These are phyloP conservation scores for Staphylotrichum tortipilum DNA, from an alignment of 495 filamentous ascomycete genomes.

Conservation along the genomic window DNA sequence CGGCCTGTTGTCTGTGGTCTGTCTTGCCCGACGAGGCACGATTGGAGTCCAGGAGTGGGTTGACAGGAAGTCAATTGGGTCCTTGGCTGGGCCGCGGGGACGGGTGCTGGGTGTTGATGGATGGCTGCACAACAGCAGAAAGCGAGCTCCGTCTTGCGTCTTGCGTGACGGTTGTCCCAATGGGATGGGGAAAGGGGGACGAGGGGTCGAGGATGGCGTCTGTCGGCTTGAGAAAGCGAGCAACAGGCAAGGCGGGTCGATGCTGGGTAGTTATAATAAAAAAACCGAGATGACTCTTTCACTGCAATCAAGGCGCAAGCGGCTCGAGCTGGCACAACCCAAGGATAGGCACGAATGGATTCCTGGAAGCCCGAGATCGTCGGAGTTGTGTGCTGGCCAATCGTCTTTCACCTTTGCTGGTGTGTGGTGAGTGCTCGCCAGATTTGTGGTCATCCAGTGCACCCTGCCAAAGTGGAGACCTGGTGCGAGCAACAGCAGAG, in stretches of 20 bases:
- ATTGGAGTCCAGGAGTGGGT: neutral
- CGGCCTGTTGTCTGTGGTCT: neutral
- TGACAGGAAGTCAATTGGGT: neutral
- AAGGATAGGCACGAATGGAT: constrained; percentile 4
- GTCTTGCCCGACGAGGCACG: neutral
- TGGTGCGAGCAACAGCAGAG: neutral
- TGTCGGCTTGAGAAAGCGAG: neutral
- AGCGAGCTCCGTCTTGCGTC: neutral
- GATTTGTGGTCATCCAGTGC: constrained; percentile 1
- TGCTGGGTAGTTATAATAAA: neutral
- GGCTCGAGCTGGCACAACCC: constrained; percentile 1
- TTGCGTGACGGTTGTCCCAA: neutral
- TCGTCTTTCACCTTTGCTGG: constrained; percentile 27
- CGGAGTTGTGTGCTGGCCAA: constrained; percentile 16
- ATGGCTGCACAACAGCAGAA: neutral
- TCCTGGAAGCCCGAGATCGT: constrained; percentile 25
- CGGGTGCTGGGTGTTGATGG: neutral
- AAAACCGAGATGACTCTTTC: constrained; percentile 18
- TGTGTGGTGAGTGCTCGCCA: constrained; percentile 6
- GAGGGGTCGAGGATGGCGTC: neutral
- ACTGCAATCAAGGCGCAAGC: neutral
- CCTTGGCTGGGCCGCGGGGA: too few species aligned
- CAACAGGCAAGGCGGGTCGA: neutral
- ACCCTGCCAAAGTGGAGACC: neutral
- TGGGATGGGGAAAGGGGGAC: too few species aligned